Evolutionary conservation across 495 filamentous ascomycete genomes (phyloP).

Genomic region (Penicillium lividum): DNA sequence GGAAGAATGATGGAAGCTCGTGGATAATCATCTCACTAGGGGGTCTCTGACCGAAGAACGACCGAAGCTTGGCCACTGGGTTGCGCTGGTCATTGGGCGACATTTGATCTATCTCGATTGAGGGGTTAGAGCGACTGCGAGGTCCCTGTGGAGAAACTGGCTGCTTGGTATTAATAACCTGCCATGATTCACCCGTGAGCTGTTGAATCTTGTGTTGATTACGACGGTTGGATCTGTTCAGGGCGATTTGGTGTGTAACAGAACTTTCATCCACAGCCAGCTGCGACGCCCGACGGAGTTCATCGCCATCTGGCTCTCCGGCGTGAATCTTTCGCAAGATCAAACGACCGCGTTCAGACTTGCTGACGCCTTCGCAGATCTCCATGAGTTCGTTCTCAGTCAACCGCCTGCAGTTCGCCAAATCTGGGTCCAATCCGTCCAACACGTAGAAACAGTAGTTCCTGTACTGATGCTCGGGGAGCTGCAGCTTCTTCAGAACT

Average conservation of each 20-base stretch:
- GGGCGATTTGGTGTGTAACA: constrained; percentile 61
- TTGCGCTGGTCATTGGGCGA: constrained; percentile 46
- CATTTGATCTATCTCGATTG: constrained; percentile 50
- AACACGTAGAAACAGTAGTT: constrained; percentile 84
- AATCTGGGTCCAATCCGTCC: constrained; percentile 78
- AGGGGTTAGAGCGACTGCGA: constrained; percentile 58
- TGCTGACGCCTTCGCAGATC: constrained; percentile 62
- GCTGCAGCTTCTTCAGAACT: constrained; percentile 77
- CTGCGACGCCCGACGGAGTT: constrained; percentile 76
- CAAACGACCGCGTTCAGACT: constrained; percentile 80
- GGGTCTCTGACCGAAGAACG: constrained; percentile 86
- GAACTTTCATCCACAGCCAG: constrained; percentile 84
- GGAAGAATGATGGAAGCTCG: constrained; percentile 95
- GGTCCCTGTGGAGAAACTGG: constrained; percentile 74
- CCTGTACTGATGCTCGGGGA: constrained; percentile 72
- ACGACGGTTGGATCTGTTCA: constrained; percentile 63
- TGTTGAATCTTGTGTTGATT: constrained; percentile 78
- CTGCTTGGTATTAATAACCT: constrained; percentile 66
- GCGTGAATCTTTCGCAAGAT: constrained; percentile 87
- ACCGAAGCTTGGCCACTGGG: constrained; percentile 59
- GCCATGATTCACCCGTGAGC: constrained; percentile 80
- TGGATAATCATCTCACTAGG: constrained; percentile 97
- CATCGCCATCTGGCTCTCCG: constrained; percentile 78
- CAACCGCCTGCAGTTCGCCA: constrained; percentile 73
- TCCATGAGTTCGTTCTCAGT: constrained; percentile 83